These are phyloP conservation scores for Bipolaris sorokiniana DNA, from an alignment of 2,329 filamentous ascomycete genomes.

Conservation along the genomic window DNA sequence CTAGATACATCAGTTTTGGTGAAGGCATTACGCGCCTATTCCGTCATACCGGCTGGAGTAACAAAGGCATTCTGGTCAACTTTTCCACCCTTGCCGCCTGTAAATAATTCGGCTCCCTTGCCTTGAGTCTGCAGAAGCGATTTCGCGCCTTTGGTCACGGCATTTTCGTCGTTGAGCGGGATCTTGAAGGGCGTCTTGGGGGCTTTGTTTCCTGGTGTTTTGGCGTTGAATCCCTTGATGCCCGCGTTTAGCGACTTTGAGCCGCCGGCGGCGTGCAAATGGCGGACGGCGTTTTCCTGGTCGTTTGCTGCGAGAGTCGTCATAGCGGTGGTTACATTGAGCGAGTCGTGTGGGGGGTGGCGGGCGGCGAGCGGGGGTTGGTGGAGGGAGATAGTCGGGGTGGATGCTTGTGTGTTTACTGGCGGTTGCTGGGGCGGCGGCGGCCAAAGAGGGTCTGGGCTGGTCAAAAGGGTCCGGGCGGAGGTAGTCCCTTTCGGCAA, in stretches of 20 bases:
- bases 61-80: constrained; percentile 69
- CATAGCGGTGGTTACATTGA: constrained; percentile 44
- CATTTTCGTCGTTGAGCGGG: constrained; percentile 85
- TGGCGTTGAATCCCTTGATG: constrained; percentile 67
- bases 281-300: constrained; percentile 85
- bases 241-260: constrained; percentile 75
- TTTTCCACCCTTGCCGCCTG: constrained; percentile 59
- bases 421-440: constrained; percentile 34
- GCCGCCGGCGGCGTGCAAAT: constrained; percentile 72
- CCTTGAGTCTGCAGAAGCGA: constrained; percentile 62
- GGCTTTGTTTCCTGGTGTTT: constrained; percentile 77
- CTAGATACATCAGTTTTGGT: constrained; percentile 12
- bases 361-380: constrained; percentile 3
- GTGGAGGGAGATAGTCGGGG: constrained; percentile 10
- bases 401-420: constrained; percentile 33
- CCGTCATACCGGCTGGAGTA: constrained; percentile 75
- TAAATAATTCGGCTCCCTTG: constrained; percentile 60
- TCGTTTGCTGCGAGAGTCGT: constrained; percentile 79
- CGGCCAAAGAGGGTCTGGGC: constrained; percentile 18
- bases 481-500: constrained; percentile 26
- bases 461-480: constrained; percentile 19
- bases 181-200: constrained; percentile 84
- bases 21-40: constrained; percentile 2
- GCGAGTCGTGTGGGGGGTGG: constrained; percentile 23
- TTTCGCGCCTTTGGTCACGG: constrained; percentile 67